Evolutionary conservation across 345 rosid genomes (phyloP), one percentile per base, ranked within the genome.

Genomic region (Noccaea caerulescens): DNA sequence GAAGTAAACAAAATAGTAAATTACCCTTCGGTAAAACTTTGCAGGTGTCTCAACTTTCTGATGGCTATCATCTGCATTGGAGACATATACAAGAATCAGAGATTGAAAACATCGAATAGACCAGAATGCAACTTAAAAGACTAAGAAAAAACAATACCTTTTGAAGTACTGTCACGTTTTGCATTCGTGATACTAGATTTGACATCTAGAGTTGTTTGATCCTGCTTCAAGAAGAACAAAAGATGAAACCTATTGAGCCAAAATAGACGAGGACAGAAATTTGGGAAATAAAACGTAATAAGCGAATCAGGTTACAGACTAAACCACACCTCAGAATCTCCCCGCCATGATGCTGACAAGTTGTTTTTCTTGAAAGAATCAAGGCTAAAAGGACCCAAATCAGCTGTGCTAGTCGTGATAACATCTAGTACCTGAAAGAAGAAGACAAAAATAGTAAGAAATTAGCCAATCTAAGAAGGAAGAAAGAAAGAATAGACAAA

Each of bases 301-400:
- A 10, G 41, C 7, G 1, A 69, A 30, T 33, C n/a, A 42, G 8
- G 32, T 34, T 5, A 51, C 5, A 46, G 41, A 57, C 9, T 25
- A 25, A 72, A 58, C 42, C 83, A 66, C 56, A 90, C 94, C 94
- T 90, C 79, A 52, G 80, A 77, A 65, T 71, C 52, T 71, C 72
- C 77, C 30, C 76, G 84, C 97, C 96, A 94, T 6, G 99, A 94
- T 47, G 91, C 90, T 52, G 97, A 79, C 73, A 85, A 44, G 69
- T 88, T 87, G 64, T 59, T 86, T 77, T 87, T 91, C 79, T 89
- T 88, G 65, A 91, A 86, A 68, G 83, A 80, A 85, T 86, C 93
- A 71, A 94, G 87, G 81, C 90, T 94, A 68, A 79, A 74, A 73
- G 95, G 95, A 41, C 93, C 89, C 85, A 87, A 66, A 82, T 91